A percentile compares a stretch with the other conserved stretches of the same genome.
phyloP scores from a whole-genome alignment of 2,329 filamentous ascomycete genomes.

The Fusarium nisikadoi region DNA sequence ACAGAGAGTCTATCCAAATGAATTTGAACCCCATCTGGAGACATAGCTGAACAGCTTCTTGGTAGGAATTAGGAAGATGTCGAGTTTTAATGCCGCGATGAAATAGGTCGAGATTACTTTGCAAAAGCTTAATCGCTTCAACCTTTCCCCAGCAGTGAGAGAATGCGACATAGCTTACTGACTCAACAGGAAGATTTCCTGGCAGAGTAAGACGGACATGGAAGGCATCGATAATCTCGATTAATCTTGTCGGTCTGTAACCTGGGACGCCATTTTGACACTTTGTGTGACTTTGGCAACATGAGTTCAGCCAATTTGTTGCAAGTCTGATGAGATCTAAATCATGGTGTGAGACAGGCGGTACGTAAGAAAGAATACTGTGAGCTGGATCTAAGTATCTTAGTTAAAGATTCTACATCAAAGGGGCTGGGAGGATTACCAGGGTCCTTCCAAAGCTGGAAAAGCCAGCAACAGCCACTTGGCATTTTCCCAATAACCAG shows the following conservation, averaged over 20 bases:
- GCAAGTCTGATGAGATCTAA: not conserved
- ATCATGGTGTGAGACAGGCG: fast-evolving
- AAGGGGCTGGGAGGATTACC: not conserved
- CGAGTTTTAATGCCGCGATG: no score
- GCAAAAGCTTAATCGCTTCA: not conserved
- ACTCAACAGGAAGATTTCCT: not conserved
- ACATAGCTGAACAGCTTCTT: not conserved
- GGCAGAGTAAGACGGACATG: not conserved
- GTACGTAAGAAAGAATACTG: not conserved
- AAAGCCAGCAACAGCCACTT: not conserved
- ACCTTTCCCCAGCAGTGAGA: not conserved
- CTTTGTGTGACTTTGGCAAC: not conserved
- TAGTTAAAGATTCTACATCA: not conserved
- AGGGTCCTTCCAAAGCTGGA: not conserved
- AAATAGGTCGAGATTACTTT: no score
- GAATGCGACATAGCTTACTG: not conserved
- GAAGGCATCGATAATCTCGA: not conserved
- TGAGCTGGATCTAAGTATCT: not conserved
- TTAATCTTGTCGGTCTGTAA: not conserved
- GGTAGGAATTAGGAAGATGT: not conserved
- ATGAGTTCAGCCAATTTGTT: not conserved
- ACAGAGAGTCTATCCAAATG: not conserved
- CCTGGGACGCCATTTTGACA: fast-evolving
- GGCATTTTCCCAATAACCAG: not conserved
- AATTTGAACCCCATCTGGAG: not conserved